Evolutionary conservation across 805 yeast species (phyloP), one percentile per base, ranked within the genome.

Genomic region (Barnettozyma wickerhamii): DNA sequence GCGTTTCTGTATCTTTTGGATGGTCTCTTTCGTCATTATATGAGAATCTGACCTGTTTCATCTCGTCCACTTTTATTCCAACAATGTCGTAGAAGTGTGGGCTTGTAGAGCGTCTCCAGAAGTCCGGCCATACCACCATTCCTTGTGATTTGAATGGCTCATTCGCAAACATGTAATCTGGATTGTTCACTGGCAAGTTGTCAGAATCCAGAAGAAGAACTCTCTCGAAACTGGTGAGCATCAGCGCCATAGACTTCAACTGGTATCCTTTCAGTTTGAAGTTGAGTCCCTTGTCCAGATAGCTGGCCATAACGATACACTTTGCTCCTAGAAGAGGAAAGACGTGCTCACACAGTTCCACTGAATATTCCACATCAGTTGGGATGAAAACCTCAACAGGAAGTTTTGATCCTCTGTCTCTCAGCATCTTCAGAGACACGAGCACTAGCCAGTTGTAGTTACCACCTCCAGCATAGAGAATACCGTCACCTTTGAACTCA

Each of bases 371-470:
- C 24, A 73, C 73, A 17, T 71, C 66, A 29, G 76, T 72, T 7
- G 95, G 95, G 48, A 89, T 77, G 49, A 86, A 72, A 9, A 89
- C 84, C 66, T 89, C 96, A 17, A 89, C 78, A 0, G 96, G 96
- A 28, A 83, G 61, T 12, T 69, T 70, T 3, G 84, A 77, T 3
- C 91, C 88, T 7, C 73, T 65, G 30, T 78, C 75, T 53, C 95
- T 67, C 37, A 88, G 50, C 35, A 68, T 60, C 46, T 66, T 64
- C 7, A 83, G 63, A 9, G 82, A 71, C 6, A 79, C 55, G 20
- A 80, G 60, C 1, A 84, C 68, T 20, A 83, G 60, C 75, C 85
- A 75, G 36, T 84, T 79, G 52, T 75, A 83, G 43, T 69, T 70
- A 3, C 86, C 86, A 35, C 91, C 91, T n/a, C 87, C 91, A 34